Evolutionary conservation across 805 yeast species (phyloP).

Genomic region (Saturnispora ahearnii): DNA sequence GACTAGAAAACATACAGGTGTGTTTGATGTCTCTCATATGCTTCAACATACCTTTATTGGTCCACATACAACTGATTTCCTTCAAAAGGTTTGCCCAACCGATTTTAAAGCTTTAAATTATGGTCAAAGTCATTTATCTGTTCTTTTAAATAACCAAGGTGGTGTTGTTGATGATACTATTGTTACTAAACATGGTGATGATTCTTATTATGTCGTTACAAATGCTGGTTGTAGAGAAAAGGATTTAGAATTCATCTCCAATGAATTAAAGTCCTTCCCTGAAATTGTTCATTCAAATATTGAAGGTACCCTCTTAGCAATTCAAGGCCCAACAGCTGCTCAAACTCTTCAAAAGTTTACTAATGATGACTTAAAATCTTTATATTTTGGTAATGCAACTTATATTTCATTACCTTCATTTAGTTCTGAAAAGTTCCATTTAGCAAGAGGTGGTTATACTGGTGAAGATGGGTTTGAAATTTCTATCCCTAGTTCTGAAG

Average conservation of each 20-base stretch:
- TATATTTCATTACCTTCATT: constrained; percentile 37
- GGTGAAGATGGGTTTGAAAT: constrained; percentile 98
- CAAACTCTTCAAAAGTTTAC: constrained; percentile 56
- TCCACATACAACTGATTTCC: constrained; percentile 50
- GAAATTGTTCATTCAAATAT: constrained; percentile 34
- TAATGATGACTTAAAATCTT: constrained; percentile 42
- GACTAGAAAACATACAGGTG: constrained; percentile 82
- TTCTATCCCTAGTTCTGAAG: constrained; percentile 51
- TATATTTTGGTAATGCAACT: constrained; percentile 67
- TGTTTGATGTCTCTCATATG: constrained; percentile 97
- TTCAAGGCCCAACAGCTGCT: constrained; percentile 90
- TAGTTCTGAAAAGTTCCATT: constrained; percentile 45
- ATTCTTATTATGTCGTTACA: constrained; percentile 74
- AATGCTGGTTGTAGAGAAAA: constrained; percentile 91
- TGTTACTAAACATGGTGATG: constrained; percentile 75
- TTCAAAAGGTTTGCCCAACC: constrained; percentile 82
- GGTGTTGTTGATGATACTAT: constrained; percentile 94
- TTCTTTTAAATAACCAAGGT: constrained; percentile 55
- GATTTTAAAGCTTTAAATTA: constrained; percentile 53
- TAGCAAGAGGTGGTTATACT: constrained; percentile 95
- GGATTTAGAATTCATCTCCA: constrained; percentile 56
- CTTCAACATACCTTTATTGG: constrained; percentile 80
- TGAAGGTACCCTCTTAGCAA: constrained; percentile 72
- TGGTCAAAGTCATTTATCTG: constrained; percentile 66
- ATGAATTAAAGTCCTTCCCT: constrained; percentile 36